Conservation (phyloP, 148 eudicot species). For the Nyssa sinensis region DNA sequence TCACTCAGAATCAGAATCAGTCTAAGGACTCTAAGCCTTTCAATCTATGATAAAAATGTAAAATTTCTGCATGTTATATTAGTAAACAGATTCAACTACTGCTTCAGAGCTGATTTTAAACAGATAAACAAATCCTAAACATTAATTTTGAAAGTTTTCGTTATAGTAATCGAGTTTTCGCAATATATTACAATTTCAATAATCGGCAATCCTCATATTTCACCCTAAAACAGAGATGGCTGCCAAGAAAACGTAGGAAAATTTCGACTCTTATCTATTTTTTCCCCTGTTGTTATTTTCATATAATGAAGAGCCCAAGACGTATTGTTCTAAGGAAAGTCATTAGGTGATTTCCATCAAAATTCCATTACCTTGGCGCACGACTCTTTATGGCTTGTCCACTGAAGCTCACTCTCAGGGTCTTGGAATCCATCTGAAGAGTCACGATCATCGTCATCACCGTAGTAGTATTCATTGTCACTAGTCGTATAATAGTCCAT, state of each 20-base stretch:
- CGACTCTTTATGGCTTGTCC: constrained; percentile 19
- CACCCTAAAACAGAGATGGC: too few species aligned
- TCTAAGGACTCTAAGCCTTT: neutral
- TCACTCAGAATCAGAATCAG: neutral
- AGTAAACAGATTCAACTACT: neutral
- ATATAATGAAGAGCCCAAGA: neutral
- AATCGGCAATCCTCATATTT: neutral
- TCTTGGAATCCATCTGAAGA: constrained; percentile 29
- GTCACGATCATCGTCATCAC: constrained; percentile 28
- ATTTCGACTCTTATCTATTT: too few species aligned
- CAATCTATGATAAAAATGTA: neutral
- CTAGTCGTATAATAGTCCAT: constrained; percentile 40
- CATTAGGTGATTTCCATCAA: too few species aligned
- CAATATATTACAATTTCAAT: neutral
- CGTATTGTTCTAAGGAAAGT: too few species aligned
- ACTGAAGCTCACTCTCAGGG: constrained; percentile 16
- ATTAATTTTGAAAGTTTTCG: neutral
- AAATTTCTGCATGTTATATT: neutral
- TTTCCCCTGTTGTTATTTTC: neutral
- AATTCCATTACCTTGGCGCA: constrained; percentile 33
- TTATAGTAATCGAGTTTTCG: neutral
- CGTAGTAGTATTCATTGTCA: constrained; percentile 33
- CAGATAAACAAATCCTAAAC: too few species aligned
- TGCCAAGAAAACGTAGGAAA: too few species aligned
- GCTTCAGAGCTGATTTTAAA: too few species aligned